A percentile compares a stretch with the other conserved stretches of the same genome.
phyloP scores from a whole-genome alignment of 345 rosid species.

The Aquilaria sinensis region DNA sequence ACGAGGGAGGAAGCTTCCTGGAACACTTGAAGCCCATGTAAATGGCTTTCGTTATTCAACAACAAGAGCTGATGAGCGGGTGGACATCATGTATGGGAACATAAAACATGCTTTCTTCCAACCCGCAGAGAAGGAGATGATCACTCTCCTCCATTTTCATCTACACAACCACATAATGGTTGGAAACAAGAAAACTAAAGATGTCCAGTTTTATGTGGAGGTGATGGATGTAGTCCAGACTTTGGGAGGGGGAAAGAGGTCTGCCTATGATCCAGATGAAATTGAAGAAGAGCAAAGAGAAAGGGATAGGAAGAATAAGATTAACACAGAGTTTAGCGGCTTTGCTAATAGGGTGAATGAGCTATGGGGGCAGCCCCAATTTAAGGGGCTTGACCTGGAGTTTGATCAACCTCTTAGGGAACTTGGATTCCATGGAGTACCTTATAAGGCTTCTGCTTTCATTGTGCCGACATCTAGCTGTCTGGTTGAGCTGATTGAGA shows the following conservation, averaged over 20 bases:
- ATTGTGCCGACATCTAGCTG: conserved; percentile 88
- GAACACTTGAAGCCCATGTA: conserved; percentile 76
- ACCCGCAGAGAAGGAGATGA: conserved; percentile 96
- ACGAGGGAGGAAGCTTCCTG: conserved; percentile 83
- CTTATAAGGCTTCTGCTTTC: conserved; percentile 68
- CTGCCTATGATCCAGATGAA: conserved; percentile 96
- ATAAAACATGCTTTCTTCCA: conserved; percentile 90
- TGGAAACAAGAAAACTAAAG: conserved; percentile 89
- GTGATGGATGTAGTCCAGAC: conserved; percentile 94
- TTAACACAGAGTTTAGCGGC: conserved; percentile 76
- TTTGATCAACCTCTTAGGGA: conserved; percentile 95
- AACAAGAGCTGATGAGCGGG: conserved; percentile 73
- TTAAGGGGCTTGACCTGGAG: conserved; percentile 74
- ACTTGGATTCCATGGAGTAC: conserved; percentile 95
- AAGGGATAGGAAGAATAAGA: conserved; percentile 78
- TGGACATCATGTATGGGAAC: conserved; percentile 78
- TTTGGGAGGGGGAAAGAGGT: conserved; percentile 83
- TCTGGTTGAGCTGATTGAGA: conserved; percentile 81
- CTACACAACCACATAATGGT: conserved; percentile 97
- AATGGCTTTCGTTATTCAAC: conserved; percentile 87
- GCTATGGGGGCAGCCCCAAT: conserved; percentile 83
- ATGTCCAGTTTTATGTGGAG: conserved; percentile 87
- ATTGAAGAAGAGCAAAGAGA: conserved; percentile 92
- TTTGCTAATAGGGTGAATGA: conserved; percentile 84
- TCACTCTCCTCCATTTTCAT: conserved; percentile 81